Evolutionary conservation across 371 early-diverging fungal species (phyloP), one percentile per base, ranked within the genome.

Genomic region (Dentiscutata heterogama): DNA sequence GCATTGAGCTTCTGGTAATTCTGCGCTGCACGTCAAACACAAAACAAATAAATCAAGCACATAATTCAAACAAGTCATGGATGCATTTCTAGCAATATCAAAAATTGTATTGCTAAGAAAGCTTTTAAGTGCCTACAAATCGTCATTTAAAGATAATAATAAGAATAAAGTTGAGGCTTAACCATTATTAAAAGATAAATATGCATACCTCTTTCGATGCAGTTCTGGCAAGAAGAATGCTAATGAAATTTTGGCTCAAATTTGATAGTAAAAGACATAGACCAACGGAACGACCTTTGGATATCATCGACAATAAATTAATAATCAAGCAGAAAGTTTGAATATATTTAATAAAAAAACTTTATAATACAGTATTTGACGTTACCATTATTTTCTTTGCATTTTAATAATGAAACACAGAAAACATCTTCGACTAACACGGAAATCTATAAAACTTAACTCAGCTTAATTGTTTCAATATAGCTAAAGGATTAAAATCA

Each of bases 191-290:
- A 50, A 50, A 72, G 20, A 58, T 22, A 53, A 14, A 67, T 10
- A 16, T 46, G 3, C 14, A 25, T 16, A 83, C 87, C 75, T 83
- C 73, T 20, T 83, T 84, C 16, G 86, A 85, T 16, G 81, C 83
- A 0, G 84, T 64, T 51, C 86, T 80, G 35, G 87, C 80, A 78
- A 84, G 88, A 25, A 90, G 83, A 5, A 82, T 83, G 58, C 89
- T 88, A 71, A 90, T 90, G 35, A 88, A 89, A n/a, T 85, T 81
- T 20, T 83, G 60, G 1, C 83, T 82, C 18, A 87, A 61, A 6
- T 80, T 83, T 11, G 85, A 84, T n/a, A 87, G 83, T 35, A 87
- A 76, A 73, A 85, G 85, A 7, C 83, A 83, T 29, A 84, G 84
- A 0, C 84, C 87, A 27, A 82, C 70, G 7, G 87, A 83, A 80